These are phyloP conservation scores for Zygotorulaspora sp. DNA, from an alignment of 805 yeast genomes.

Conservation along the genomic window DNA sequence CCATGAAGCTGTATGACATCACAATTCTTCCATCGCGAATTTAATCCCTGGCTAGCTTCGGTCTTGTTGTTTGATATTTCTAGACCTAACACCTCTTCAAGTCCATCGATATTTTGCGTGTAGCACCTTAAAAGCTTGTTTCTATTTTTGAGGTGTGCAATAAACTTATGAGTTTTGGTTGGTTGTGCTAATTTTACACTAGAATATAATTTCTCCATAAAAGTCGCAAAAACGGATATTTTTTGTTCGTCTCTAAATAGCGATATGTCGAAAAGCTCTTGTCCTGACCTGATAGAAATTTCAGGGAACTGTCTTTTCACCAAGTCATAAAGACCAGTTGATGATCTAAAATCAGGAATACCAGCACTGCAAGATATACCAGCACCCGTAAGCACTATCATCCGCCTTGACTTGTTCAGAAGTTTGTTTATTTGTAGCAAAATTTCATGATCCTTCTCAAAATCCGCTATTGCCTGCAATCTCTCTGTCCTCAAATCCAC, in stretches of 20 bases:
- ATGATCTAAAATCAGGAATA: slow-evolving; percentile 89
- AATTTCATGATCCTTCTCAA: slow-evolving; percentile 15
- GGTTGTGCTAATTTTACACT: slow-evolving; percentile 66
- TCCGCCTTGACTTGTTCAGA: slow-evolving; percentile 38
- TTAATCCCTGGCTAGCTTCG: slow-evolving; percentile 32
- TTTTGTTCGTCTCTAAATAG: slow-evolving; percentile 66
- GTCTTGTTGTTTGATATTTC: slow-evolving; percentile 48
- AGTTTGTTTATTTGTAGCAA: slow-evolving; percentile 27
- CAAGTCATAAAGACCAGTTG: slow-evolving; percentile 74
- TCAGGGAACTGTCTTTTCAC: slow-evolving; percentile 61
- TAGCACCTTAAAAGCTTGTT: slow-evolving; percentile 77
- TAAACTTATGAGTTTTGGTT: slow-evolving; percentile 78
- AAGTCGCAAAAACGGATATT: slow-evolving; percentile 71
- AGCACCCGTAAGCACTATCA: slow-evolving; percentile 85
- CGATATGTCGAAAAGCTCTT: slow-evolving; percentile 85
- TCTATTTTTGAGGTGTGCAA: slow-evolving; percentile 52
- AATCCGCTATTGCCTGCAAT: slow-evolving; percentile 14
- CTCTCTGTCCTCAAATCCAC: slow-evolving; percentile 18
- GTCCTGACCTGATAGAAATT: slow-evolving; percentile 63
- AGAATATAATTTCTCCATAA: slow-evolving; percentile 75
- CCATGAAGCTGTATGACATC: slow-evolving; percentile 93
- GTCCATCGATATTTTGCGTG: slow-evolving; percentile 91
- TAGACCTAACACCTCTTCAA: slow-evolving; percentile 65
- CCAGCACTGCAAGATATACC: slow-evolving; percentile 97
- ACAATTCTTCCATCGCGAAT: slow-evolving; percentile 50